These are phyloP conservation scores for Trametes cinnabarina DNA, from an alignment of 768 basidiomycete species.

Conservation along the genomic window DNA sequence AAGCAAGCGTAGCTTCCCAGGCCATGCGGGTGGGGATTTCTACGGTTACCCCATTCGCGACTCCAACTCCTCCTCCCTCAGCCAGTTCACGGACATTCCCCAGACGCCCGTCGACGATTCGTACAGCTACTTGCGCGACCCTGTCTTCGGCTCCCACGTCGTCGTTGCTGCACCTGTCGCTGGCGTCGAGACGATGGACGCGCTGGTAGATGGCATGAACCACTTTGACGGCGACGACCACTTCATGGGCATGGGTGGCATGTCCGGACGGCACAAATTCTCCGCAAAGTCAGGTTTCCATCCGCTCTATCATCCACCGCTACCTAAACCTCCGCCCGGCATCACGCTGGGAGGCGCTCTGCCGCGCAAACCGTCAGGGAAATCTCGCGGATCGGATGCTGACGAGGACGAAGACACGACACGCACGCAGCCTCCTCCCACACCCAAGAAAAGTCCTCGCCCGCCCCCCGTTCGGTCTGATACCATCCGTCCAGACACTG, in stretches of 20 bases:
- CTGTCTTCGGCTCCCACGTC: conserved; percentile 38
- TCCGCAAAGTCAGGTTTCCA: conserved; percentile 56
- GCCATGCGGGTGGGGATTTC: conserved; percentile 8
- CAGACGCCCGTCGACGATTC: conserved; percentile 59
- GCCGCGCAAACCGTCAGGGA: conserved; percentile 31
- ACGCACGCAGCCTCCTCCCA: conserved; percentile 6
- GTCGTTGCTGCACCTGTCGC: conserved; percentile 74
- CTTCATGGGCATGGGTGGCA: conserved; percentile 37
- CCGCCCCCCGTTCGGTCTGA: conserved; percentile 2
- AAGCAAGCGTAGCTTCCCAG: conserved; percentile 3
- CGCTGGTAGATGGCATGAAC: conserved; percentile 88
- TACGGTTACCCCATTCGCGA: conserved; percentile 43
- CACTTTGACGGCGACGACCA: conserved; percentile 57
- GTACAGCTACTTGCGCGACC: conserved; percentile 23
- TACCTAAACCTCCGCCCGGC: conserved; percentile 82
- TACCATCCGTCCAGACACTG: conserved; percentile 9
- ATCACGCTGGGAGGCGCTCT: conserved; percentile 55
- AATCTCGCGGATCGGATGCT: conserved; percentile 49
- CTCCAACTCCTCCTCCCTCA: conserved; percentile 66
- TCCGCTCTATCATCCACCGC: conserved; percentile 77
- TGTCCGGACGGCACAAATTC: conserved; percentile 52
- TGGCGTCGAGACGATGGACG: conserved; percentile 86
- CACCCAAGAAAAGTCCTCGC: neutral
- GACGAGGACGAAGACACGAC: conserved; percentile 45
- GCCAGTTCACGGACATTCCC: conserved; percentile 67